phyloP scores from a whole-genome alignment of 257 asterid genomes.

The Solanum sejunctum region DNA sequence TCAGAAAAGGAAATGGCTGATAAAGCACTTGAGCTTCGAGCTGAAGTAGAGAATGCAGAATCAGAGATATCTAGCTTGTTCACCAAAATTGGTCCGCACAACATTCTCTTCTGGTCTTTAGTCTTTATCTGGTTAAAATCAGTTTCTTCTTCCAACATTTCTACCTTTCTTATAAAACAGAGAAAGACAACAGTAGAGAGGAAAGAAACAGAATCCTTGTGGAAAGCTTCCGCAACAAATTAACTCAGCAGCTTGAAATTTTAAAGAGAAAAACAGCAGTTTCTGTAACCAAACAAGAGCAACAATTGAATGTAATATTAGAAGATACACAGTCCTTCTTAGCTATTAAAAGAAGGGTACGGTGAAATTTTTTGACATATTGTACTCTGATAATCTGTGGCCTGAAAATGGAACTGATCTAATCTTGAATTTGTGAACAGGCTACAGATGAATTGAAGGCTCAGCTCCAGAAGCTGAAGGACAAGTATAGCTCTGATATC shows the following conservation, averaged over 20 bases:
- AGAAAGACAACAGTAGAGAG: constrained; percentile 29
- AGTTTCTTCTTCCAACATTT: neutral
- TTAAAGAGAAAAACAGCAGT: constrained; percentile 17
- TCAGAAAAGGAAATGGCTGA: constrained; percentile 27
- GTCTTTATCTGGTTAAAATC: neutral
- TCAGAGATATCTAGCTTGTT: constrained; percentile 23
- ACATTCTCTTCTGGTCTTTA: neutral
- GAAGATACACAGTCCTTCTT: constrained; percentile 23
- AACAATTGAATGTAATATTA: constrained; percentile 27
- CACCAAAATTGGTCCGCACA: constrained; percentile 20
- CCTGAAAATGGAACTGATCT: neutral
- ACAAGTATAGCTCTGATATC: constrained; percentile 11
- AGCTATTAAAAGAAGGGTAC: constrained; percentile 32
- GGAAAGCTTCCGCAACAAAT: constrained; percentile 14
- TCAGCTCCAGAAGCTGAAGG: constrained; percentile 22
- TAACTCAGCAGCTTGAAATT: constrained; percentile 38
- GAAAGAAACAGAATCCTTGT: constrained; percentile 25
- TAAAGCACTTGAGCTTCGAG: constrained; percentile 36
- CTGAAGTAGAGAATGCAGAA: constrained; percentile 33
- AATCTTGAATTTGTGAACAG: constrained; percentile 8
- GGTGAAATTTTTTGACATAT: neutral
- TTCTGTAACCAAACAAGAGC: constrained; percentile 27
- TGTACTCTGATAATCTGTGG: neutral
- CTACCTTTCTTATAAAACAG: constrained; percentile 12
- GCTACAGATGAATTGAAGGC: constrained; percentile 26